Conservation (phyloP, 2,329 filamentous ascomycete species). For the Chaetomium globosum region DNA sequence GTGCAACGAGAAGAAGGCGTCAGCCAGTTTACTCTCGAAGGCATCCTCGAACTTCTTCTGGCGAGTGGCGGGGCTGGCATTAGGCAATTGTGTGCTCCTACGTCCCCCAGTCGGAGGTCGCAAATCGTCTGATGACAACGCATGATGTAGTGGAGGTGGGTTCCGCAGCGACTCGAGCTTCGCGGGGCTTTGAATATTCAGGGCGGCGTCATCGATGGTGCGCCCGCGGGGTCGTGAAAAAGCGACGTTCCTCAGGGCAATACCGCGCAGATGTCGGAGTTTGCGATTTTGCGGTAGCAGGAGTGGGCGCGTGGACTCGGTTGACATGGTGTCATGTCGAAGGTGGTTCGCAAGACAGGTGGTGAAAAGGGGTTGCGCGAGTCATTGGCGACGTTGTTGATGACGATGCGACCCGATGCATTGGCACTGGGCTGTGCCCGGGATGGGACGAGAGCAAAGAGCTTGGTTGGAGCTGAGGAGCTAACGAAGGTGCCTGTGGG, state of each 20-base stretch:
- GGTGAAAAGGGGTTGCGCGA: background rate
- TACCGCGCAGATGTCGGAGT: slow-evolving; percentile 81
- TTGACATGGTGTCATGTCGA: slow-evolving; percentile 40
- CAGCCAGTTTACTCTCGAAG: slow-evolving; percentile 72
- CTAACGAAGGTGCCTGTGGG: background rate
- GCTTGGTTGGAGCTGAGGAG: background rate
- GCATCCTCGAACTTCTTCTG: slow-evolving; percentile 78
- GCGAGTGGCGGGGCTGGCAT: slow-evolving; percentile 53
- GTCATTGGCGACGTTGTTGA: slow-evolving; percentile 11
- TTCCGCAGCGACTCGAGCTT: slow-evolving; percentile 62
- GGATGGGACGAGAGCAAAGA: background rate
- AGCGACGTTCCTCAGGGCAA: slow-evolving; percentile 83
- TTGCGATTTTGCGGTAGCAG: slow-evolving; percentile 77
- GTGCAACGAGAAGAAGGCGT: slow-evolving; percentile 87
- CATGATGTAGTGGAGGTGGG: slow-evolving; percentile 54
- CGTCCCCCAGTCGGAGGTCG: slow-evolving; percentile 45
- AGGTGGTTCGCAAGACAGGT: background rate
- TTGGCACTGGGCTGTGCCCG: background rate
- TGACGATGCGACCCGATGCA: background rate
- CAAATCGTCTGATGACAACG: slow-evolving; percentile 58
- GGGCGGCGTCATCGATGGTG: slow-evolving; percentile 76
- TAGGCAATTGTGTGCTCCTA: slow-evolving; percentile 54
- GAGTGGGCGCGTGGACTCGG: slow-evolving; percentile 48
- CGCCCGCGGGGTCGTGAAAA: slow-evolving; percentile 60
- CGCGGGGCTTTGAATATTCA: slow-evolving; percentile 69